These are phyloP conservation scores for Mangifera indica DNA, from an alignment of 345 rosid species.

Conservation along the genomic window DNA sequence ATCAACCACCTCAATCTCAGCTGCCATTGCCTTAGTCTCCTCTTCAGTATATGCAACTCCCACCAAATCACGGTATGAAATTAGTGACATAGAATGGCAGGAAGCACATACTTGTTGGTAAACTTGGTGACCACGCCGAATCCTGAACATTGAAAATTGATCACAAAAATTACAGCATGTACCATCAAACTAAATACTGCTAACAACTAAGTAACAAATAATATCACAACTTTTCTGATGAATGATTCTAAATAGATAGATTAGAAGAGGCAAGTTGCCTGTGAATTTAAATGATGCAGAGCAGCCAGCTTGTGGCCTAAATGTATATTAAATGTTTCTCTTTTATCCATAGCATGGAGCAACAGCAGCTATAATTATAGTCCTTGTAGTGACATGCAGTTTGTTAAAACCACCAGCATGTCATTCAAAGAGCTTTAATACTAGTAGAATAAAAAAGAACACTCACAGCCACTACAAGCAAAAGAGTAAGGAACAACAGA, in stretches of 20 bases:
- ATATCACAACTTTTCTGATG: background rate
- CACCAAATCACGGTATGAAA: conserved; percentile 91
- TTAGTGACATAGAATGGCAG: conserved; percentile 96
- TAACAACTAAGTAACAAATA: conserved; percentile 2
- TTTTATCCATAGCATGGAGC: background rate
- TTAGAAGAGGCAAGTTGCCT: background rate
- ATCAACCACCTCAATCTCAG: conserved; percentile 95
- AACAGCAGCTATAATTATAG: background rate
- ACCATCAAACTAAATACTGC: conserved; percentile 3
- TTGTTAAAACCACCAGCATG: background rate
- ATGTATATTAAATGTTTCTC: background rate
- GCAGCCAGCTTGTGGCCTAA: no score
- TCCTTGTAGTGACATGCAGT: background rate
- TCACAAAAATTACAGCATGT: conserved; percentile 7
- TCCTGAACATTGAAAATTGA: conserved; percentile 52
- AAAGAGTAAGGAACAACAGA: background rate
- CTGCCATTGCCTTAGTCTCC: conserved; percentile 97
- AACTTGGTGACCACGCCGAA: conserved; percentile 98
- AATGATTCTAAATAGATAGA: background rate
- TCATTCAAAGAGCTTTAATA: no score
- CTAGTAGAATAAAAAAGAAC: no score
- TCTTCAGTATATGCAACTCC: conserved; percentile 99
- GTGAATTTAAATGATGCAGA: background rate
- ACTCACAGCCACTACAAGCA: background rate
- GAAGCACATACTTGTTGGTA: conserved; percentile 98